Evolutionary conservation across 345 rosid species (phyloP).

Genomic region (Raphanus sativus): DNA sequence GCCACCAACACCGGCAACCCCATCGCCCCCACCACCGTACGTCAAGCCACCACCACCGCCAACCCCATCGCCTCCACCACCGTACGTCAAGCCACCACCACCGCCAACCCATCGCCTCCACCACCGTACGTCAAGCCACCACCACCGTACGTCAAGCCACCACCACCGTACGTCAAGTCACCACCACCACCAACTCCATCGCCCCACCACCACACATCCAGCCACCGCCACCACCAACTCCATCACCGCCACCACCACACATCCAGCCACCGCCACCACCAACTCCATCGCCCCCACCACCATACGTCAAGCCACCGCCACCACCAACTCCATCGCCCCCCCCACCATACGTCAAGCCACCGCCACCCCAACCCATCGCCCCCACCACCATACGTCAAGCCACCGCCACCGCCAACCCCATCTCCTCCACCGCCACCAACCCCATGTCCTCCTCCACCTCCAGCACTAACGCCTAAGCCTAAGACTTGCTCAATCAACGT

Average conservation of each 20-base stretch:
- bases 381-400: conserved; percentile 20
- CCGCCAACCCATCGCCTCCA: too few relatives aligned
- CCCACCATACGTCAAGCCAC: background rate
- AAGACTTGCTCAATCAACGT: conserved; percentile 75
- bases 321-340: conserved; percentile 19
- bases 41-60: too few relatives aligned
- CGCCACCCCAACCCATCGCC: background rate
- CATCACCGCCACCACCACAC: background rate
- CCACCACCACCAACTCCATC: background rate
- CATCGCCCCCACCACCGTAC: too few relatives aligned
- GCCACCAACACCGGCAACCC: too few relatives aligned
- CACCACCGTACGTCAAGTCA: background rate
- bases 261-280: background rate
- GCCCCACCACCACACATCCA: background rate
- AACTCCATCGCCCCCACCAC: conserved; percentile 20
- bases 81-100: too few relatives aligned
- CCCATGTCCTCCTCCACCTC: conserved; percentile 44
- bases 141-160: too few relatives aligned
- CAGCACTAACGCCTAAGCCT: conserved; percentile 45
- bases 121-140: too few relatives aligned
- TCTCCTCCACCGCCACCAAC: conserved; percentile 47
- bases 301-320: background rate
- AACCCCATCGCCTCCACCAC: too few relatives aligned
- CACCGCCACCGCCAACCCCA: conserved; percentile 18
- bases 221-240: background rate